Evolutionary conservation across 352 stramenopile species (phyloP), one percentile per base, ranked within the genome.

Genomic region (Phytophthora crassamura): DNA sequence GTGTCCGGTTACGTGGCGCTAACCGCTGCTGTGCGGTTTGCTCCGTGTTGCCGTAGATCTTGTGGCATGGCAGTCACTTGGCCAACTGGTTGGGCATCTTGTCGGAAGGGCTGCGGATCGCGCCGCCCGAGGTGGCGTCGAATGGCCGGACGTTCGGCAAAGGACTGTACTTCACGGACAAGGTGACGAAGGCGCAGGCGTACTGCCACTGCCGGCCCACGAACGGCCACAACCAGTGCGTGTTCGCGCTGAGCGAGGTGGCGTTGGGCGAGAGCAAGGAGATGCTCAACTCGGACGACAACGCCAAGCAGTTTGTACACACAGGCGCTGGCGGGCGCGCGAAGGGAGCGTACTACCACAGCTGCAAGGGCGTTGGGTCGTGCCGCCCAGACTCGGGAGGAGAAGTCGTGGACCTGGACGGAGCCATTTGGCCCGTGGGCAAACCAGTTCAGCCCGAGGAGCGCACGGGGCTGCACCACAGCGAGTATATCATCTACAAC

Each of bases 401-500:
- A 7, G 83, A 94, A 58, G 74, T 88, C 32, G 61, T 79, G 40
- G 82, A 86, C 57, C 59, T 70, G 16, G 65, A 87, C 20, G 85
- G 85, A 34, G 77, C 78, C 5, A 57, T 90, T 30, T 90, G 84
- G 81, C 85, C 85, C 39, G 59, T 94, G 18, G 85, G 85, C 47
- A 87, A 84, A 58, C 64, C 76, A 39, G 80, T 75, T 3, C 80
- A 80, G 12, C 69, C 79, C 9, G 78, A 80, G 34, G 75, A 93
- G 34, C 68, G 72, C 16, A 87, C 75, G 14, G 82, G 76, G 10
- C 71, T 89, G 50, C 74, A 77, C 50, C 82, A 93, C 72, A 94
- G 85, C 59, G 87, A 95, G 67, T 96, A 88, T 75, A 90, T 96
- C 59, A 85, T 96, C 45, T 94, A 92, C 82, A 91, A 96, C 61